These are phyloP conservation scores for Adansonia grandidieri DNA, from an alignment of 441 rosid genomes.

Conservation along the genomic window DNA sequence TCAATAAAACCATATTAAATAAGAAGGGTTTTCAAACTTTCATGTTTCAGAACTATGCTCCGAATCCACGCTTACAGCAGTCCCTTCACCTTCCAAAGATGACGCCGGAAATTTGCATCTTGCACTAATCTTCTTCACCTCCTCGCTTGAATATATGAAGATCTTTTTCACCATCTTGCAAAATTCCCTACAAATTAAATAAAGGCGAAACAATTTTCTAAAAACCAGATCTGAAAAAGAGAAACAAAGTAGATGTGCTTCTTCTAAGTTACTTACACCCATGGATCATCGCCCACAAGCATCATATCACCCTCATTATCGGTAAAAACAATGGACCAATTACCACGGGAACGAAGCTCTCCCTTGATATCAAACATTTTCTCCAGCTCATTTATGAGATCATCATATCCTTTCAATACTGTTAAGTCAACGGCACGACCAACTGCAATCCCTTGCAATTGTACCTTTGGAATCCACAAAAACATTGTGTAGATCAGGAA, in stretches of 20 bases:
- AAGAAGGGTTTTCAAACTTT: conserved; percentile 19
- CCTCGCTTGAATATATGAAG: conserved; percentile 67
- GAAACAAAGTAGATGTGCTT: neutral
- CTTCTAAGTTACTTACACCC: conserved; percentile 62
- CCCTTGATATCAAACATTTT: conserved; percentile 86
- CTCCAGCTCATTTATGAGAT: conserved; percentile 70
- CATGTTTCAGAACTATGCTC: conserved; percentile 43
- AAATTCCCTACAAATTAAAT: conserved; percentile 67
- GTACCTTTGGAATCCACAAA: conserved; percentile 58
- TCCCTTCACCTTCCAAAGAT: conserved; percentile 48
- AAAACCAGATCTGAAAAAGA: neutral
- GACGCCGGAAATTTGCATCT: conserved; percentile 49
- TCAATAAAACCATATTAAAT: conserved; percentile 18
- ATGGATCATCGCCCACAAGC: conserved; percentile 93
- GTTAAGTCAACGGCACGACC: conserved; percentile 91
- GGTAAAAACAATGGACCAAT: conserved; percentile 83
- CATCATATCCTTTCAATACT: conserved; percentile 61
- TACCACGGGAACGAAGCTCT: conserved; percentile 61
- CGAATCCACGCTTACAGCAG: conserved; percentile 46
- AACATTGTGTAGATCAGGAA: conserved; percentile 1
- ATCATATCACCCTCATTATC: conserved; percentile 91
- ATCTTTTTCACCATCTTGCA: conserved; percentile 88
- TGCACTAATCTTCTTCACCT: conserved; percentile 68
- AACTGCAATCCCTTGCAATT: conserved; percentile 92
- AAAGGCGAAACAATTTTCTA: neutral